Evolutionary conservation across 805 yeast species (phyloP), one percentile per base, ranked within the genome.

Genomic region (Wickerhamiella bombiphila): DNA sequence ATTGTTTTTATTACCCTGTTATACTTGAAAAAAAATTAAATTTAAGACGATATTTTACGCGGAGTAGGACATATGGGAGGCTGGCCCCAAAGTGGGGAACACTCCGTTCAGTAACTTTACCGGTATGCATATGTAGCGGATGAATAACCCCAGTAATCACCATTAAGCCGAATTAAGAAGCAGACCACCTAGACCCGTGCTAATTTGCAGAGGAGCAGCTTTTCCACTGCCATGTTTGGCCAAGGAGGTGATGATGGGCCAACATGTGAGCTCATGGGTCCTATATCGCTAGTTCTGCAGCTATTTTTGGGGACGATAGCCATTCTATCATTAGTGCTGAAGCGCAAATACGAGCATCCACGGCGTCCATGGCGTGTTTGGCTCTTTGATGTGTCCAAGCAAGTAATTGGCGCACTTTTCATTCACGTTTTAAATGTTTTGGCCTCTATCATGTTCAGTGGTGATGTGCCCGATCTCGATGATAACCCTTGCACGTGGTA

Each of bases 401-500:
- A 88, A 55, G 66, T 88, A 1, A 60, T 82, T 17, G 98, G 97
- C 0, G 83, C 97, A 0, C 56, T 80, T 20, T 82, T 86, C 1
- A 70, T 88, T 2, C 98, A 88, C 54, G 63, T 79, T 6, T 60
- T 86, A 52, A 88, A 88, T 50, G 66, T 88, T 7, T 56, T 72
- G 11, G 60, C 82, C 32, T 78, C 94, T 28, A 69, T 83, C 5
- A 40, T 82, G 22, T 51, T 60, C 31, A 53, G 59, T 32, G 52
- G 48, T 18, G 51, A 51, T 29, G 56, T 58, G 38, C 64, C 66
- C 8, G 63, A 55, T 39, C 44, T 57, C 19, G 55, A 59, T 26
- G 71, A 68, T 35, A 76, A 76, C 43, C 93, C 94, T 5, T 91
- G 97, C 58, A 88, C 82, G 48, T 91, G 95, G 91, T 88, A 91